Evolutionary conservation across 179 eudicot species (phyloP).

Genomic region (Spinacia oleracea): DNA sequence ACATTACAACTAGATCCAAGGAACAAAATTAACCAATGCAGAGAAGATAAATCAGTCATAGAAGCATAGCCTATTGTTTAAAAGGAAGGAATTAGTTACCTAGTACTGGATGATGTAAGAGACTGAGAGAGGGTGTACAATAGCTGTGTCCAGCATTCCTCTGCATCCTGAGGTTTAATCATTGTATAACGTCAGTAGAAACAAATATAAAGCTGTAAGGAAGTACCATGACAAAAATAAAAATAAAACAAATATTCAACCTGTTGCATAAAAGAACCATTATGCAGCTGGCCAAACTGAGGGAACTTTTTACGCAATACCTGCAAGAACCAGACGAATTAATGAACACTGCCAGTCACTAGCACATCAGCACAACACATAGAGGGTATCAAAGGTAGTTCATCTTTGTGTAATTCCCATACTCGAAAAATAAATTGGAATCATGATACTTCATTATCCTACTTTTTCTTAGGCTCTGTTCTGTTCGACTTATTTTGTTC

Average conservation of each 20-base stretch:
- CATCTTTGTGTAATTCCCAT: background rate
- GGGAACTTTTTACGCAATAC: slow-evolving; percentile 86
- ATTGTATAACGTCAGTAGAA: slow-evolving; percentile 6
- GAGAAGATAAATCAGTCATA: background rate
- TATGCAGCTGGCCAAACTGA: slow-evolving; percentile 92
- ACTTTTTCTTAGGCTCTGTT: background rate
- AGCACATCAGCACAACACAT: slow-evolving; percentile 9
- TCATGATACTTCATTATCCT: background rate
- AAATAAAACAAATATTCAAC: slow-evolving; percentile 31
- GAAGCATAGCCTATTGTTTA: background rate
- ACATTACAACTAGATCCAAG: background rate
- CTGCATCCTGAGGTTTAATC: slow-evolving; percentile 70
- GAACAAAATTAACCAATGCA: background rate
- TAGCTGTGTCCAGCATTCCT: slow-evolving; percentile 96
- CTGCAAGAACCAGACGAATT: slow-evolving; percentile 33
- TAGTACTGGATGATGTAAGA: slow-evolving; percentile 54
- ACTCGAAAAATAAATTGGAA: background rate
- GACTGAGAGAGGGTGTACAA: slow-evolving; percentile 79
- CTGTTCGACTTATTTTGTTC: too few species aligned
- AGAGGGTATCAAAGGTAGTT: background rate
- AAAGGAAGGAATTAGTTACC: slow-evolving; percentile 43
- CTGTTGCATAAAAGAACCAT: slow-evolving; percentile 97
- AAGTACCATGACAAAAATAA: slow-evolving; percentile 5
- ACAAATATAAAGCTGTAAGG: slow-evolving; percentile 13
- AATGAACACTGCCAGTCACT: background rate